phyloP scores from a whole-genome alignment of 305 asterid species.

The Fraxinus baroniana region DNA sequence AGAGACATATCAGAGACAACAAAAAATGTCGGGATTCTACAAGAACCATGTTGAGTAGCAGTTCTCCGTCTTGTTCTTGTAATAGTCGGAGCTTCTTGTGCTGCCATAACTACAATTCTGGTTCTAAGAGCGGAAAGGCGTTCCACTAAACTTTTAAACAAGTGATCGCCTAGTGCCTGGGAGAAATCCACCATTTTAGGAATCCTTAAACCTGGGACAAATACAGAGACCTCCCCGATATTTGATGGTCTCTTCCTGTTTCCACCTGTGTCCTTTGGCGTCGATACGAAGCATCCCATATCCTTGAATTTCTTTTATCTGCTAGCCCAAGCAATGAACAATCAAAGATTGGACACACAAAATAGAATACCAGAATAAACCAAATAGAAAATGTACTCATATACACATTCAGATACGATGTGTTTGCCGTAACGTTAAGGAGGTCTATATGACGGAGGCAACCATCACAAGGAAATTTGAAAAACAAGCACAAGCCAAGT shows the following conservation, averaged over 20 bases:
- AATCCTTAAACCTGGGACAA: conserved; percentile 86
- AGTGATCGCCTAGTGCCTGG: conserved; percentile 50
- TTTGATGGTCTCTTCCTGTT: conserved; percentile 81
- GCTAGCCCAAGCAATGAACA: conserved; percentile 28
- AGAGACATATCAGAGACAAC: conserved; percentile 24
- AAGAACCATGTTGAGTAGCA: conserved; percentile 90
- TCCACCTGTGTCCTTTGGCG: conserved; percentile 60
- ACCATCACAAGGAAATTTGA: conserved; percentile 32
- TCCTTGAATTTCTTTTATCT: conserved; percentile 32
- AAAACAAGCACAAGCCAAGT: conserved; percentile 25
- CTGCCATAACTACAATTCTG: conserved; percentile 91
- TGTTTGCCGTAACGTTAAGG: neutral
- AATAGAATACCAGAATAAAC: conserved; percentile 3
- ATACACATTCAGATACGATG: neutral
- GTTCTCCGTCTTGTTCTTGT: conserved; percentile 84
- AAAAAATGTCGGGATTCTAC: conserved; percentile 5
- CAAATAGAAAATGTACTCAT: neutral
- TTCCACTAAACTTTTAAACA: conserved; percentile 66
- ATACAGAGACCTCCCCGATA: conserved; percentile 85
- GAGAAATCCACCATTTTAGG: conserved; percentile 84
- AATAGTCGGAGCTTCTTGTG: conserved; percentile 89
- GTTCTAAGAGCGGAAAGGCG: conserved; percentile 94
- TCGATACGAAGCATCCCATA: conserved; percentile 89
- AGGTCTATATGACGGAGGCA: neutral
- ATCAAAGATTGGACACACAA: neutral